These are phyloP conservation scores for Oryza australiensis DNA, from an alignment of 176 grass and related monocot genomes.

Conservation along the genomic window DNA sequence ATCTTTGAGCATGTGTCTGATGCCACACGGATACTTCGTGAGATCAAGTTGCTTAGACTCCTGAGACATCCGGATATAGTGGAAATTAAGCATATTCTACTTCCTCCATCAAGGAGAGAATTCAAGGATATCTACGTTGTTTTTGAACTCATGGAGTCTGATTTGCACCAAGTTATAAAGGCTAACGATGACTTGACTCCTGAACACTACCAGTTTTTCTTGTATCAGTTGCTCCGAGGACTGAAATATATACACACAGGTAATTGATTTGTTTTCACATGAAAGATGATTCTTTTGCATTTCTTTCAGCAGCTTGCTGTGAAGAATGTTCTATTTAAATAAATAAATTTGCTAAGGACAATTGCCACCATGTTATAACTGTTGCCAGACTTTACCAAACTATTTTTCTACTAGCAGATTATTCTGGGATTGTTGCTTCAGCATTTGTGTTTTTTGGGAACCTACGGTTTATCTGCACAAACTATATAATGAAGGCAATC, in stretches of 20 bases:
- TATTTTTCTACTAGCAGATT: not conserved
- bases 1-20: slow-evolving; percentile 97
- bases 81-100: slow-evolving; percentile 94
- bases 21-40: slow-evolving; percentile 82
- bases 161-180: slow-evolving; percentile 98
- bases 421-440: not conserved
- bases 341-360: not conserved
- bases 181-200: slow-evolving; percentile 92
- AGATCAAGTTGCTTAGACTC: slow-evolving; percentile 95
- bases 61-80: slow-evolving; percentile 95
- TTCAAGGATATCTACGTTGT: slow-evolving; percentile 99
- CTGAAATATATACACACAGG: slow-evolving; percentile 99
- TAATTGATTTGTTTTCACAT: slow-evolving; percentile 52
- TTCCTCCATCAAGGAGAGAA: slow-evolving; percentile 87
- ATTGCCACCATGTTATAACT: slow-evolving; percentile 3
- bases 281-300: slow-evolving; percentile 21
- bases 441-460: not conserved
- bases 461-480: slow-evolving; percentile 11
- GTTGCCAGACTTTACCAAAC: not conserved
- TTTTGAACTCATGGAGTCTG: slow-evolving; percentile 99
- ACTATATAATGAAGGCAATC: not conserved
- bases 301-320: not conserved
- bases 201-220: slow-evolving; percentile 95
- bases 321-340: not conserved
- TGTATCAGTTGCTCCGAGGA: slow-evolving; percentile 90